These are phyloP conservation scores for Yarrowia phangngaensis DNA, from an alignment of 805 yeast genomes.

Conservation along the genomic window DNA sequence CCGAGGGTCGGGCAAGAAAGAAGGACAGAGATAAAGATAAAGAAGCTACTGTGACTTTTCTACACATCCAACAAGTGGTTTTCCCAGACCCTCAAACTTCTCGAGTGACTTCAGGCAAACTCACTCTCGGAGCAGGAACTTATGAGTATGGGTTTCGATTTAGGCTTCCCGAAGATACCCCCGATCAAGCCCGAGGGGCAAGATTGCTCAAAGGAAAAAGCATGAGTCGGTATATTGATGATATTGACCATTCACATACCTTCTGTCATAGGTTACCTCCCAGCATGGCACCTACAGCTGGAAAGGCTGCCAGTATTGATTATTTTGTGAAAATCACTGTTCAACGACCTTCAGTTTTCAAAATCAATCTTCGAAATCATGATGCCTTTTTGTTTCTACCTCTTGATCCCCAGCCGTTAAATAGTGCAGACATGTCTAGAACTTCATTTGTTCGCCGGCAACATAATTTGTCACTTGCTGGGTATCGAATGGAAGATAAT, in stretches of 20 bases:
- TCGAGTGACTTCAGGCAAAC: conserved; percentile 30
- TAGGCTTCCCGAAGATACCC: conserved; percentile 36
- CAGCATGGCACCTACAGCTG: conserved; percentile 35
- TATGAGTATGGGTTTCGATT: conserved; percentile 40
- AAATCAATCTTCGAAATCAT: conserved; percentile 46
- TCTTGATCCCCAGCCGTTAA: conserved; percentile 34
- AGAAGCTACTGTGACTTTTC: conserved; percentile 31
- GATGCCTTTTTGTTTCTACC: conserved; percentile 57
- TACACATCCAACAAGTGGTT: conserved; percentile 36
- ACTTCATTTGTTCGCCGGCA: conserved; percentile 44
- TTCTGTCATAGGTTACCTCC: conserved; percentile 36
- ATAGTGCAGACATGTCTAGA: conserved; percentile 32
- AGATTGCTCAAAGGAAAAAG: conserved; percentile 17
- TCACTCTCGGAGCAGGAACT: conserved; percentile 39
- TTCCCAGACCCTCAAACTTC: conserved; percentile 40
- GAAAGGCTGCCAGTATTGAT: conserved; percentile 38
- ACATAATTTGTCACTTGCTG: conserved; percentile 29
- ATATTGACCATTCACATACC: conserved; percentile 14
- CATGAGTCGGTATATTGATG: conserved; percentile 21
- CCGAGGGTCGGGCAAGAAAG: conserved; percentile 31
- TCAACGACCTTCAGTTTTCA: conserved; percentile 49
- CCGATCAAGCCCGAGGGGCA: conserved; percentile 19
- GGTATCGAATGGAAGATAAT: conserved; percentile 21
- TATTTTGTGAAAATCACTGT: conserved; percentile 63
- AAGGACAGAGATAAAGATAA: conserved; percentile 31